Evolutionary conservation across 108 stramenopile species (phyloP).

Genomic region (Skeletonema costatum): DNA sequence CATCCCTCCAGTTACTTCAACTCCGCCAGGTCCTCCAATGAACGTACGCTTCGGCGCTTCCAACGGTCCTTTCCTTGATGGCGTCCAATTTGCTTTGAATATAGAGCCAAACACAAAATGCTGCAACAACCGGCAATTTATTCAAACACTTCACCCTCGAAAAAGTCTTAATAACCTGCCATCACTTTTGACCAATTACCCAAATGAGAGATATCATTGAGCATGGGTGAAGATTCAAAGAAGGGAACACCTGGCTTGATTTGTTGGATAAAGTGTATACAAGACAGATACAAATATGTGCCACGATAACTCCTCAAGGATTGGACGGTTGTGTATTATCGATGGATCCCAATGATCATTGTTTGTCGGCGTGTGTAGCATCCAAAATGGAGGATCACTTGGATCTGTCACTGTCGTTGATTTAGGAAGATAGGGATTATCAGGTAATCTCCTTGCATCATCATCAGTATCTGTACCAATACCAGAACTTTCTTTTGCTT

Average conservation of each 20-base stretch:
- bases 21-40: constrained; percentile 15
- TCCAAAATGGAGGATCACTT: background rate
- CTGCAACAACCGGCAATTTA: constrained; percentile 93
- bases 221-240: constrained; percentile 93
- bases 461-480: constrained; percentile 22
- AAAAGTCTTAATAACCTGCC: no score
- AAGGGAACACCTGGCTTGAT: constrained; percentile 92
- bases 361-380: constrained; percentile 26
- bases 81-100: constrained; percentile 67
- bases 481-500: background rate
- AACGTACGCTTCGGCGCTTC: constrained; percentile 69
- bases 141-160: constrained; percentile 93
- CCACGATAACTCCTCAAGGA: constrained; percentile 26
- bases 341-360: constrained; percentile 48
- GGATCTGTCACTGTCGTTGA: constrained; percentile 5
- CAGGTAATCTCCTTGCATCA: constrained; percentile 12
- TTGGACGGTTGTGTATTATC: constrained; percentile 34
- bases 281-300: constrained; percentile 77
- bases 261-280: constrained; percentile 83
- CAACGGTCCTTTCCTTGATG: constrained; percentile 44
- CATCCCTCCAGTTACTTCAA: no score
- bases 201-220: constrained; percentile 87
- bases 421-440: constrained; percentile 34
- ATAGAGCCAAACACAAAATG: constrained; percentile 93
- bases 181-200: constrained; percentile 86